These are phyloP conservation scores for Mesotaenium endlicherianum DNA, from an alignment of 139 green algal genomes.

Conservation along the genomic window DNA sequence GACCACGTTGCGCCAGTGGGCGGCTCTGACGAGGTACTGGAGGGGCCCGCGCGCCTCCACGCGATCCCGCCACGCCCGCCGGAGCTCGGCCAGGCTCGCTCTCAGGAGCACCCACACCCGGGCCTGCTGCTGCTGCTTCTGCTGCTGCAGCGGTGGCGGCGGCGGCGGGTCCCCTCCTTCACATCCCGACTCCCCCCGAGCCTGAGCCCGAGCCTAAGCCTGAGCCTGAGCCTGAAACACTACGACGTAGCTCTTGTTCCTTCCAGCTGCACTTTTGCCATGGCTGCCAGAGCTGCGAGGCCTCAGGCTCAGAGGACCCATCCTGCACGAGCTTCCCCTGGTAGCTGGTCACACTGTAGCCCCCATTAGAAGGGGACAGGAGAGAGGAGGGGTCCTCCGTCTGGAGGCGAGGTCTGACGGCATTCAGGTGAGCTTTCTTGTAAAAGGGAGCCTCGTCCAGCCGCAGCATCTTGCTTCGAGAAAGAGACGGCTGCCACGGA, in stretches of 20 bases:
- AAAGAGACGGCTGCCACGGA: slow-evolving; percentile 40
- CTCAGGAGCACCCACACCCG: not conserved
- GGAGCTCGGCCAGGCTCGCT: slow-evolving; percentile 28
- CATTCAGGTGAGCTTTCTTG: no score
- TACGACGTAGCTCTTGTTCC: not conserved
- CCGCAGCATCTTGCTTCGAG: no score
- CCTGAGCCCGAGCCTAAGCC: no score
- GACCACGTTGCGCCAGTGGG: slow-evolving; percentile 81
- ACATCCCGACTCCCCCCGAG: not conserved
- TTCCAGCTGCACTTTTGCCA: not conserved
- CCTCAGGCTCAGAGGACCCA: no score
- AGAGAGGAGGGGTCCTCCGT: not conserved
- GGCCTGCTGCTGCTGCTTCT: no score
- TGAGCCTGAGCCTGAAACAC: not conserved
- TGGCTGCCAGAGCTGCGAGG: not conserved
- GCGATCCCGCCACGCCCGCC: slow-evolving; percentile 31
- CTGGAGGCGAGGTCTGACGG: not conserved
- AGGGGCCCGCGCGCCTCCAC: slow-evolving; percentile 73
- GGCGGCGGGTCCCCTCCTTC: not conserved
- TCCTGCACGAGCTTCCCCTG: no score
- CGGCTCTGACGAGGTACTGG: slow-evolving; percentile 81
- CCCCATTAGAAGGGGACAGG: not conserved
- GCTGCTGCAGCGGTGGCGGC: not conserved
- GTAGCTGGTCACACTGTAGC: not conserved
- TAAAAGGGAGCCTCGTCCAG: no score